Evolutionary conservation across 805 yeast species (phyloP), one percentile per base, ranked within the genome.

Genomic region (Candida xiaguanensis): DNA sequence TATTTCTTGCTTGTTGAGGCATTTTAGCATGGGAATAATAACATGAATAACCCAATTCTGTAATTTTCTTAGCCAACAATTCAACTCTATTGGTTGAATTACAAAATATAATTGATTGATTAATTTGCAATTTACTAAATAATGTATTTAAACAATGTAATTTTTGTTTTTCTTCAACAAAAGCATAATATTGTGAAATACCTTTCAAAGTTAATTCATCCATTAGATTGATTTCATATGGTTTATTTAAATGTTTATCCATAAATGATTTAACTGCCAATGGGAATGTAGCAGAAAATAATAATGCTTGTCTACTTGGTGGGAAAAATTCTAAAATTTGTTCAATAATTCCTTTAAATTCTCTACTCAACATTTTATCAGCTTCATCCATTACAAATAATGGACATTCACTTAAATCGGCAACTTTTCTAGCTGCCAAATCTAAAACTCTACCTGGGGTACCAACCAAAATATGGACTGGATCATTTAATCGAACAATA

Each of bases 321-420:
- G 97, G 95, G 75, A 91, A 80, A 56, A 84, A 86, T 32, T 72
- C 71, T 52, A 93, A 72, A 46, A 91, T 85, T 61, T 87, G 95
- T 61, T 86, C 95, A 47, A 91, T 86, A 41, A 90, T 82, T 25
- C 78, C 77, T 50, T 85, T 84, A 65, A 93, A 93, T 56, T 93
- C 99, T 51, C 87, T 80, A 27, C 93, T 80, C 44, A 93, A 76
- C 85, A 93, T 86, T 64, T 93, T 93, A 65, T 93, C 99, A 42
- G 99, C 99, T 73, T 93, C 99, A 64, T 93, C 99, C 97, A 93
- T 89, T 39, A 95, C 82, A 60, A 93, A 89, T 61, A 87, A 72
- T 32, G 85, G 82, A 65, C 96, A 87, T 46, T 83, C 85, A 40
- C 86, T 80, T 44, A 93, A 76, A 58, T 91, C 95, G 9, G 95